Base-by-base conservation (phyloP, 352 stramenopile species). In the Phytophthora quininea region DNA sequence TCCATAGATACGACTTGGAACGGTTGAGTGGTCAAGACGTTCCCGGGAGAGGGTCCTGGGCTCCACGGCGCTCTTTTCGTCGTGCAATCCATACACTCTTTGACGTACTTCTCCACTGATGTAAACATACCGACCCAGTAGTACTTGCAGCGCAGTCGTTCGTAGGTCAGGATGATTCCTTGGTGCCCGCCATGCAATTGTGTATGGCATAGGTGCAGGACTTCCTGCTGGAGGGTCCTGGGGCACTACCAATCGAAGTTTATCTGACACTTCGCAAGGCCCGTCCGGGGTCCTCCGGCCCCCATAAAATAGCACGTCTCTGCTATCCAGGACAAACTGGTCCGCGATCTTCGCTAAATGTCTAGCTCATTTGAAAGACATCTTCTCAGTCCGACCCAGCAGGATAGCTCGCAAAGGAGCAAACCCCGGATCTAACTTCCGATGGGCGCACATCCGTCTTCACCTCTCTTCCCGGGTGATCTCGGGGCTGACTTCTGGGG, bases 1-100 rank as follows among this genome's bases (percentile, higher is more conserved):
- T 68, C 58, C 64, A 61, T 71, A 12, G 56, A 62, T 2, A 71
- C 47, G 0, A 61, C 30, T 24, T 66, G 38, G 35, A 71, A 62
- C 14, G 61, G 53, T 10, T 45, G 24, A 4, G 52, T 62, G 0
- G 51, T 29, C 1, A 57, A 9, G 1, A 68, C 50, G 15, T 68
- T 68, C n/a, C 61, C 46, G 0, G 45, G 53, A 27, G 53, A 62
- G 2, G 54, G 53, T 4, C 61, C 51, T 2, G 38, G 53, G 6
- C 54, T 48, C 1, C 45, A 15, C 0, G 47, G 47, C 6, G 58
- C 38, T 0, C 37, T 37, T 8, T 69, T 69, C 1, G 54, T 62
- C 0, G 51, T n/a, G 6, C 38, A 58, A 12, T 58, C 50, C 2
- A 58, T n/a, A n/a, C 42, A 64, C 11, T 54, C 24, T n/a, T 64